These are phyloP conservation scores for Gentiana macrophylla DNA, from an alignment of 257 asterid genomes.

Conservation along the genomic window DNA sequence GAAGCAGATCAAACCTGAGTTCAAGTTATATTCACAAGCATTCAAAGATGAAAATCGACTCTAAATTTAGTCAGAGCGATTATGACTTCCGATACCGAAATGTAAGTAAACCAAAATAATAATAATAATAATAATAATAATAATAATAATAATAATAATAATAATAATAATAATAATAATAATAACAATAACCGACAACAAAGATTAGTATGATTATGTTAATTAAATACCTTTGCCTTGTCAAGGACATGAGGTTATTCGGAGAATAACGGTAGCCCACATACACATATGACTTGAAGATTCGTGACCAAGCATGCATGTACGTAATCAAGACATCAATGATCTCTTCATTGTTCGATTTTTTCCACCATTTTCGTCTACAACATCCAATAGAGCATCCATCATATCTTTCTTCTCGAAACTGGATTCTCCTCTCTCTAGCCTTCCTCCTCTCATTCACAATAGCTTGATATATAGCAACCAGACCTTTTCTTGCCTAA, in stretches of 20 bases:
- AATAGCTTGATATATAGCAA: slow-evolving; percentile 37
- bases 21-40: no score
- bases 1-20: no score
- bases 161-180: no score
- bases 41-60: no score
- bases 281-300: slow-evolving; percentile 70
- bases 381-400: slow-evolving; percentile 54
- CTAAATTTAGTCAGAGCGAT: no score
- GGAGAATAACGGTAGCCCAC: slow-evolving; percentile 69
- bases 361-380: slow-evolving; percentile 49
- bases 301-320: slow-evolving; percentile 75
- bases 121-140: no score
- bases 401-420: slow-evolving; percentile 51
- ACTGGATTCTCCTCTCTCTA: slow-evolving; percentile 8
- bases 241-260: slow-evolving; percentile 37
- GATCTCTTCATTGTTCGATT: slow-evolving; percentile 55
- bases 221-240: slow-evolving; percentile 47
- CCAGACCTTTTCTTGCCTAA: slow-evolving; percentile 59
- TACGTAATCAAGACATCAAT: slow-evolving; percentile 71
- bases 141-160: no score
- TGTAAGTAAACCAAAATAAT: no score
- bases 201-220: neutral
- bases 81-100: no score
- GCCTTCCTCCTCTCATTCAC: slow-evolving; percentile 42
- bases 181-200: no score